Percentiles rank a stretch among this genome's conserved stretches.
Conservation (phyloP, 208 protist genomes). For the Hexamita inflata region DNA sequence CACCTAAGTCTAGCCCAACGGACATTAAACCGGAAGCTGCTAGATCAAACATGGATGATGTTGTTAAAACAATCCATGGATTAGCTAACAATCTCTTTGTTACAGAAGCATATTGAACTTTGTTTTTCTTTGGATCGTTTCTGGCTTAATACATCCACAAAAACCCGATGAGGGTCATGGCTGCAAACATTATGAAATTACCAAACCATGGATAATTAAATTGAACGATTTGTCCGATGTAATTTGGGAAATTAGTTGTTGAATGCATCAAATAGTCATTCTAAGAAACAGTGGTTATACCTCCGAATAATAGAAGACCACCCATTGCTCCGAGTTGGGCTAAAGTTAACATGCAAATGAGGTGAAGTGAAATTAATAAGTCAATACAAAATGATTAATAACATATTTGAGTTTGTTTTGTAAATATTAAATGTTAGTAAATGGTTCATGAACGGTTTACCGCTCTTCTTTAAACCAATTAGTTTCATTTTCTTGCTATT, state of each 20-base stretch:
- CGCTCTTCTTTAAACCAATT: no score
- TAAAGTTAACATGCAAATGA: no score
- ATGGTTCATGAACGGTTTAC: no score
- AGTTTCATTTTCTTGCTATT: no score
- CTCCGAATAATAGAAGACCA: conserved; percentile 12
- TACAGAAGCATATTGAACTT: no score
- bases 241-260: neutral
- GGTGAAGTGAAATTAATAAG: no score
- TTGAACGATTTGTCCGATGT: neutral
- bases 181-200: conserved; percentile 10
- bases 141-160: neutral
- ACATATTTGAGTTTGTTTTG: no score
- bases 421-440: no score
- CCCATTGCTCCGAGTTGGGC: no score
- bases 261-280: neutral
- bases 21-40: neutral
- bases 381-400: no score
- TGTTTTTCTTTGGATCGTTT: neutral
- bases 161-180: conserved; percentile 1
- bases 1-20: neutral
- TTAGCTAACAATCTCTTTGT: neutral
- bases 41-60: neutral
- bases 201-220: conserved; percentile 16
- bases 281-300: conserved; percentile 3
- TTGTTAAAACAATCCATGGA: neutral